Evolutionary conservation across 129 eudicot species (phyloP), one percentile per base, ranked within the genome.

Genomic region (Gnaphalium uliginosum): DNA sequence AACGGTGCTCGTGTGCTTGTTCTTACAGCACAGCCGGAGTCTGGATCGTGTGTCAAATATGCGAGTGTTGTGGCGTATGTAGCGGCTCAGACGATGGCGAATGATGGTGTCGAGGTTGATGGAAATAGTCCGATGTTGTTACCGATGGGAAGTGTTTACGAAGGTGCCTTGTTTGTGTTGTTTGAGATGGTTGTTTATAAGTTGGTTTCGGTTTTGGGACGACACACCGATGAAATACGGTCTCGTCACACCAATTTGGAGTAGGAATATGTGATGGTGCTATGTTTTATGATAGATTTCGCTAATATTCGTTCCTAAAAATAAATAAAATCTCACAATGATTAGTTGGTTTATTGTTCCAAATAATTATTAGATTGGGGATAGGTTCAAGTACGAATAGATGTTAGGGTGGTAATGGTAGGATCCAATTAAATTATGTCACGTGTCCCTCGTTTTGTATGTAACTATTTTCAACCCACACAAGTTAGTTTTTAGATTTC

Each of bases 61-160:
- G 97, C 96, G 0, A 83, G 66, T 24, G 91, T 66, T 53, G 85
- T 90, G 75, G 97, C 91, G 53, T 61, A 84, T 80, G 83, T 94
- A 14, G 87, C 93, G 41, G 98, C 98, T 9, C 91, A 88, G 86
- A 94, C 97, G 21, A 94, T 94, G 98, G 97, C 96, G 57, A 86
- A 88, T 79, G 96, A 84, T 72, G 84, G 51, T n/a, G 82, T n/a
- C 13, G 76, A 26, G 69, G 67, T 8, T 54, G 86, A 66, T 19
- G 70, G 71, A 56, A 56, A 57, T 37, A 69, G 84, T 75, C 70
- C 74, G 41, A 39, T 83, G 84, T 81, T 94, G 87, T 84, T 94
- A 72, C 98, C 98, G 35, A 94, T 94, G 97, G 98, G 98, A 70
- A 94, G 98, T 74, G 63, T 90, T 4, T 94, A 89, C 22, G 97